These are phyloP conservation scores for Quercus lobata DNA, from an alignment of 331 rosid species.

Conservation along the genomic window DNA sequence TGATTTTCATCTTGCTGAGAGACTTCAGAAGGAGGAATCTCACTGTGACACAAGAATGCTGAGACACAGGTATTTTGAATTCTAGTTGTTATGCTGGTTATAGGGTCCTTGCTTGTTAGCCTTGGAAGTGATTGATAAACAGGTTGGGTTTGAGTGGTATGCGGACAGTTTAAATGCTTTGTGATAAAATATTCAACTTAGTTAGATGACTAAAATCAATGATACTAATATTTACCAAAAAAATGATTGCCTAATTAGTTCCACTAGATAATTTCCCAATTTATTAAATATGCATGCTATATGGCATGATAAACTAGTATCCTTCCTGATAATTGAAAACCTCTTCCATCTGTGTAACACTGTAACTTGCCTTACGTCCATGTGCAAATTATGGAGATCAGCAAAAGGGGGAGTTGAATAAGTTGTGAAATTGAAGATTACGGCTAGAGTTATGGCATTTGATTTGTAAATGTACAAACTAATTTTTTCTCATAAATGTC, in stretches of 20 bases:
- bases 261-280: background rate
- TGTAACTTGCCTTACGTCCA: background rate
- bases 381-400: background rate
- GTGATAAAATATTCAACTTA: background rate
- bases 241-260: background rate
- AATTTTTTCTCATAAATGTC: no score
- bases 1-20: slow-evolving; percentile 54
- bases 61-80: slow-evolving; percentile 43
- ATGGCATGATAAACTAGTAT: background rate
- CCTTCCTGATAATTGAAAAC: background rate
- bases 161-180: background rate
- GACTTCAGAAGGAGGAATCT: slow-evolving; percentile 83
- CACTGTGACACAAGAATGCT: slow-evolving; percentile 25
- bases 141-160: background rate
- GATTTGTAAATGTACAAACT: no score
- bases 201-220: no score
- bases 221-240: no score
- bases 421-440: background rate
- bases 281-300: background rate
- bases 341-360: background rate
- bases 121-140: background rate
- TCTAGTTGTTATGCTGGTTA: slow-evolving; percentile 1
- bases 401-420: background rate
- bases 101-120: no score
- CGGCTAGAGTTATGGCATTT: no score